Conservation (phyloP, 2,329 filamentous ascomycete species). For the Paramyrothecium sp. region DNA sequence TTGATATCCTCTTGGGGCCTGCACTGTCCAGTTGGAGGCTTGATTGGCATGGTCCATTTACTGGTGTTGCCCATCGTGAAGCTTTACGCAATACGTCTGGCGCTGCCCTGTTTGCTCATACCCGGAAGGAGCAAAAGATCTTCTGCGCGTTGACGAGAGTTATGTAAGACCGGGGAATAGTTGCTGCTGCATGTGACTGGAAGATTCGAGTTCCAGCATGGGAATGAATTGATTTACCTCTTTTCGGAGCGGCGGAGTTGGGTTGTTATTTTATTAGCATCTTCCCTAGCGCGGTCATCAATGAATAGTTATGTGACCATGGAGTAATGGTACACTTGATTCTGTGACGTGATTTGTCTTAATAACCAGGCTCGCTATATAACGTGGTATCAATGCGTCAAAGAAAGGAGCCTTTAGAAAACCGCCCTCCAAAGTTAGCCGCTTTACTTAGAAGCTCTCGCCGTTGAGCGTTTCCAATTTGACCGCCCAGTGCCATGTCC, state of each 20-base stretch:
- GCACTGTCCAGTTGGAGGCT: no score
- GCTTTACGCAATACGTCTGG: no score
- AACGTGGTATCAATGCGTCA: constrained; percentile 18
- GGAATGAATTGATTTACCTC: constrained; percentile 11
- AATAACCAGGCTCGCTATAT: no score
- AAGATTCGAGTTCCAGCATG: constrained; percentile 20
- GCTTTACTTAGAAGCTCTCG: constrained; percentile 78
- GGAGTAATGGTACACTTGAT: neutral
- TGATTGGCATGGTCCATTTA: no score
- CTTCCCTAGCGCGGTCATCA: constrained; percentile 20
- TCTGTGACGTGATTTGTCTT: neutral
- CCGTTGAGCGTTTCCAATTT: constrained; percentile 70
- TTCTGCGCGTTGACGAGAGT: neutral
- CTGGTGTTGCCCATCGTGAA: no score
- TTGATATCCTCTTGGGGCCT: no score
- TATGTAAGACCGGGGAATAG: constrained; percentile 15
- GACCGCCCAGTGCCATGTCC: constrained; percentile 78
- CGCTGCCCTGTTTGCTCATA: neutral
- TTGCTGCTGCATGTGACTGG: constrained; percentile 17
- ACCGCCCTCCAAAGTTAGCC: constrained; percentile 77
- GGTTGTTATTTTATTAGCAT: constrained; percentile 21
- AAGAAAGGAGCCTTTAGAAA: constrained; percentile 71
- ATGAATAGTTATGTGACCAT: constrained; percentile 18
- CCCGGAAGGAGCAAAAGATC: neutral
- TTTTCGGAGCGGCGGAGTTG: constrained; percentile 32